phyloP scores from a whole-genome alignment of 495 filamentous ascomycete genomes.

The Aspergillus taichungensis region DNA sequence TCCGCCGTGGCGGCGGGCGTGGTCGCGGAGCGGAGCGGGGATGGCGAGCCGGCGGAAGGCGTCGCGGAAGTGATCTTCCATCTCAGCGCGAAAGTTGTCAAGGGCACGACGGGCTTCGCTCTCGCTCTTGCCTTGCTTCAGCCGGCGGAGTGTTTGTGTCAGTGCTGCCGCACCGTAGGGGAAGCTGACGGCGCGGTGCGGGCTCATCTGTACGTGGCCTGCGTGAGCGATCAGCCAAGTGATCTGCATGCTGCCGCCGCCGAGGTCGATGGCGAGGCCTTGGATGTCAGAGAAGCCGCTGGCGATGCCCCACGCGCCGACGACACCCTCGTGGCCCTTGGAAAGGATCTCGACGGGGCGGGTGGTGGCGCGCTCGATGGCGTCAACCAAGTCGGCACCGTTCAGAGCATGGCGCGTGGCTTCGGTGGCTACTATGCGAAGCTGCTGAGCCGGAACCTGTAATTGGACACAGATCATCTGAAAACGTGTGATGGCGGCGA shows the following conservation, averaged over 20 bases:
- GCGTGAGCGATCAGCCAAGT: conserved; percentile 62
- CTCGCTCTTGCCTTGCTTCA: conserved; percentile 27
- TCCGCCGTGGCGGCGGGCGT: conserved; percentile 37
- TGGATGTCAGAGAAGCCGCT: conserved; percentile 58
- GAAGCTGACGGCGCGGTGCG: conserved; percentile 44
- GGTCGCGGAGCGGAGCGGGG: conserved; percentile 40
- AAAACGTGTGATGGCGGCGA: conserved; percentile 60
- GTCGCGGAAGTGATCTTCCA: conserved; percentile 48
- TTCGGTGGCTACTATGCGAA: conserved; percentile 78
- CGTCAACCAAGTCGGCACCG: conserved; percentile 52
- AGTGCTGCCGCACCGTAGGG: conserved; percentile 86
- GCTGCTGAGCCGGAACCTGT: conserved; percentile 51
- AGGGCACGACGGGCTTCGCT: conserved; percentile 19
- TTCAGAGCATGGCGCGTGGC: conserved; percentile 79
- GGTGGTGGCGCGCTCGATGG: conserved; percentile 52
- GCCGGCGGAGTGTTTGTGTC: conserved; percentile 45
- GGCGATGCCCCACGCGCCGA: conserved; percentile 78
- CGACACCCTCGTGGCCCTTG: conserved; percentile 72
- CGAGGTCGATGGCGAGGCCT: conserved; percentile 80
- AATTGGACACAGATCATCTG: conserved; percentile 62
- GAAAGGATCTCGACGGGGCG: conserved; percentile 62
- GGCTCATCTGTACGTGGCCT: conserved; percentile 43
- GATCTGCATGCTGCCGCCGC: conserved; percentile 86
- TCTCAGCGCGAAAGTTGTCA: conserved; percentile 43
- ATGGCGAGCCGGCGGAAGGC: conserved; percentile 53